Base-by-base conservation (phyloP, 2,329 filamentous ascomycete genomes). In the Aspergillus novofumigatus region DNA sequence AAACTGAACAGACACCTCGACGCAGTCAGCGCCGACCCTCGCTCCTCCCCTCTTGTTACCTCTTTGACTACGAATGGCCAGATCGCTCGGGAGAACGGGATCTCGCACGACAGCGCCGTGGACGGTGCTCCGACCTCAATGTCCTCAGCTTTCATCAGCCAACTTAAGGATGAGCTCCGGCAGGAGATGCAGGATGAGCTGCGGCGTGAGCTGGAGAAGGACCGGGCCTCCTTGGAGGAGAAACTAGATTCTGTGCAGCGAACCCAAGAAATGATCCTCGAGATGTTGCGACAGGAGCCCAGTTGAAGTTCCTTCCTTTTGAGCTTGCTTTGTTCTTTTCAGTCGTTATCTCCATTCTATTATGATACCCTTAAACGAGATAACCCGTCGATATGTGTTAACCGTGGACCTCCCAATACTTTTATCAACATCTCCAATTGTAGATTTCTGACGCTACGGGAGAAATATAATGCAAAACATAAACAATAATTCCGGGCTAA, bases 211-310 rank as follows among this genome's bases (percentile, higher is more conserved):
- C 52, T 75, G 45, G 66, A 70, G 42, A 70, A 67, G 45, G 65
- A 72, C 35, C 70, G 71, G 0, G 66, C 66, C 14, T 61, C 63
- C 1, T 58, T 75, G 5, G 68, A 75, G 51, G 69, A 74, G 55
- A 72, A 69, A 56, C 48, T 77, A 26, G 72, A 74, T 54, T 62
- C 71, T 20, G 64, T 77, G 49, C 73, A 76, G 59, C 62, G 69
- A 56, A 75, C 72, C 4, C 74, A 76, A 56, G 69, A 76, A 41
- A 69, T 76, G 68, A 76, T 77, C 54, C 57, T 77, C 47, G 70
- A 75, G 25, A 71, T 75, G 72, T 58, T 76, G 56, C 66, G 71
- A 59, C 72, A 75, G 61, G 69, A 71, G 47, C 67, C 68, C 56
- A 51, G 59, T 49, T 72, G 59, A 68, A 48, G 9, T 51, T 11